Evolutionary conservation across 1,284 basidiomycete genomes (phyloP), one percentile per base, ranked within the genome.

Genomic region (Trametes polyzona): DNA sequence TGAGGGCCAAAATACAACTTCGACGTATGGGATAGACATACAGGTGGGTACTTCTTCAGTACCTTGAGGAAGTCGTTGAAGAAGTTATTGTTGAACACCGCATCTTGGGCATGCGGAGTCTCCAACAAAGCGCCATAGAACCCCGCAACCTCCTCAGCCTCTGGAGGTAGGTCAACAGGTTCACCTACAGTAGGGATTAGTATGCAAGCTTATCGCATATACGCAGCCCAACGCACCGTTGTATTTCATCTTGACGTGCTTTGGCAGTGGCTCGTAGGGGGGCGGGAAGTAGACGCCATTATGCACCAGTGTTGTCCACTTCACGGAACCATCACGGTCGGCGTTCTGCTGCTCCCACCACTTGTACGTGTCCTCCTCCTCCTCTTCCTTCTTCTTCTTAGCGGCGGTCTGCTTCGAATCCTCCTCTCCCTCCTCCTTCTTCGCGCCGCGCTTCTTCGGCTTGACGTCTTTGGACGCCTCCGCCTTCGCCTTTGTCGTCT

Each of bases 221-320:
- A 40, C 10, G 23, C 17, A 17, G 11, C 6, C 23, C 3, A 4
- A 71, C 80, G 55, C 69, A 93, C 96, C 96, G 64, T 96, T 86
- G 74, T 99, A 99, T 71, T 90, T 93, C 92, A 99, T 94, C 81
- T 93, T 97, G 73, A 98, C 86, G 67, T 87, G 69, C 26, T 81
- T 76, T 1, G 97, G 96, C 43, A 98, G 78, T 10, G 92, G 86
- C 63, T 94, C 87, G 71, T 99, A 99, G 0, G 93, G 88, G 46
- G 95, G 95, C 58, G 97, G 96, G 76, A 99, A 99, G 62, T 96
- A 83, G 33, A 99, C 96, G 47, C 96, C 97, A 64, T 86, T 89
- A 75, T 99, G 97, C 69, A 95, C 88, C 44, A 99, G 83, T 10
- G 92, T 96, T 52, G 84, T 84, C 97, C 97, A 99, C 74, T 98